Evolutionary conservation across 306 rosid species (phyloP).

Genomic region (Vachellia collinsii): DNA sequence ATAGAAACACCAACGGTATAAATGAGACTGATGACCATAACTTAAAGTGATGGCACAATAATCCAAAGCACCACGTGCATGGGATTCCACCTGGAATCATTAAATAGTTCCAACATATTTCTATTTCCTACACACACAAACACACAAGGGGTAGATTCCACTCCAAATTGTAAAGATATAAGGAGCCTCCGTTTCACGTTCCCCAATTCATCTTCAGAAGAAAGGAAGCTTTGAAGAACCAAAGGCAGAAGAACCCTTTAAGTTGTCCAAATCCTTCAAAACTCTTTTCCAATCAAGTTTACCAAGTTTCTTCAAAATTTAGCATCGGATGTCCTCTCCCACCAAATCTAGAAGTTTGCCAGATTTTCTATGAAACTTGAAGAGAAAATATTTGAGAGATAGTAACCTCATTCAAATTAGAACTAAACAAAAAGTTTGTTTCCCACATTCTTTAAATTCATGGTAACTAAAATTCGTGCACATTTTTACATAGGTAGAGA

Average conservation of each 20-base stretch:
- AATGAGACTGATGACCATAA: neutral
- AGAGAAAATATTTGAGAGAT: neutral
- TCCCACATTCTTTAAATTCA: neutral
- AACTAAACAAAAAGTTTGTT: neutral
- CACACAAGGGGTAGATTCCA: neutral
- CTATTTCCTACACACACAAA: neutral
- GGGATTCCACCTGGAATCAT: neutral
- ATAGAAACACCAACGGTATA: neutral
- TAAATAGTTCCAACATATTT: slow-evolving; percentile 5
- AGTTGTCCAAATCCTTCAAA: neutral
- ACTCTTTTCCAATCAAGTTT: neutral
- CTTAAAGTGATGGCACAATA: neutral
- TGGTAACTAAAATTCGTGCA: neutral
- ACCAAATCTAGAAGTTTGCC: neutral
- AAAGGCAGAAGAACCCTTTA: neutral
- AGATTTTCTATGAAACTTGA: neutral
- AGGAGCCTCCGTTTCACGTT: neutral
- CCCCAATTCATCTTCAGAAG: neutral
- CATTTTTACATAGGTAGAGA: neutral
- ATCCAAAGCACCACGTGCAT: slow-evolving; percentile 5
- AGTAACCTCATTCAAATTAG: neutral
- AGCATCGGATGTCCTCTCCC: neutral
- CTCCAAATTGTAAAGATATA: neutral
- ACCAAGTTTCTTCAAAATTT: neutral
- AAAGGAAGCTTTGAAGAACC: neutral